Conservation (phyloP, 2,329 filamentous ascomycete genomes). For the Nemania bipapillata region DNA sequence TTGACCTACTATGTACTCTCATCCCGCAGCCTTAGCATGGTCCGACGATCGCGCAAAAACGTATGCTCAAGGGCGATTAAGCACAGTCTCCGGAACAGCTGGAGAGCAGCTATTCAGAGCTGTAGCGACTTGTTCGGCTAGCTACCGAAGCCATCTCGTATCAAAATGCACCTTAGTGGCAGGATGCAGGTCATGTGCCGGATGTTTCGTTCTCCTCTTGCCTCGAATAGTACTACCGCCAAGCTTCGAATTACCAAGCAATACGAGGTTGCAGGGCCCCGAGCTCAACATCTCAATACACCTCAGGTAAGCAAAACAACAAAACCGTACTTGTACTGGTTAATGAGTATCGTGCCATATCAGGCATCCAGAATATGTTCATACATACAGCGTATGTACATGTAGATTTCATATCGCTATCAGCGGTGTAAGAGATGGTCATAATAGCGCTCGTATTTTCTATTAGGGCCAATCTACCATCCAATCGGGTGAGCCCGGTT, state of each 20-base stretch:
- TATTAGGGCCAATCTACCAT: background rate
- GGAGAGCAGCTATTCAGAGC: background rate
- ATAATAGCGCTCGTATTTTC: background rate
- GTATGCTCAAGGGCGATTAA: background rate
- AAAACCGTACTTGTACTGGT: too few species aligned
- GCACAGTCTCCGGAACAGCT: background rate
- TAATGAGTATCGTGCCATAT: background rate
- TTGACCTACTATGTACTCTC: background rate
- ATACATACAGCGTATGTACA: too few species aligned
- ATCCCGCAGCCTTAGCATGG: background rate
- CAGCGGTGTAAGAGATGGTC: background rate
- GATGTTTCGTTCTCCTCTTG: slow-evolving; percentile 1
- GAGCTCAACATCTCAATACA: background rate
- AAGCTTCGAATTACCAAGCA: slow-evolving; percentile 4
- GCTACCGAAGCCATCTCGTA: slow-evolving; percentile 26
- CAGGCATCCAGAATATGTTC: background rate
- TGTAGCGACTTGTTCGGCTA: slow-evolving; percentile 3
- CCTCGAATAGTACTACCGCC: slow-evolving; percentile 11
- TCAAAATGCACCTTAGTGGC: slow-evolving; percentile 4
- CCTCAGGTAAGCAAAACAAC: background rate
- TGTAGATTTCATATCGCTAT: background rate
- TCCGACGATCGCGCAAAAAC: background rate
- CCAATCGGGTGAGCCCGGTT: background rate
- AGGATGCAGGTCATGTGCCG: slow-evolving; percentile 24
- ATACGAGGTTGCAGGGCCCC: slow-evolving; percentile 22